A percentile compares a stretch with the other conserved stretches of the same genome.
Conservation (phyloP, 2,329 filamentous ascomycete genomes). For the Cadophora gregata region DNA sequence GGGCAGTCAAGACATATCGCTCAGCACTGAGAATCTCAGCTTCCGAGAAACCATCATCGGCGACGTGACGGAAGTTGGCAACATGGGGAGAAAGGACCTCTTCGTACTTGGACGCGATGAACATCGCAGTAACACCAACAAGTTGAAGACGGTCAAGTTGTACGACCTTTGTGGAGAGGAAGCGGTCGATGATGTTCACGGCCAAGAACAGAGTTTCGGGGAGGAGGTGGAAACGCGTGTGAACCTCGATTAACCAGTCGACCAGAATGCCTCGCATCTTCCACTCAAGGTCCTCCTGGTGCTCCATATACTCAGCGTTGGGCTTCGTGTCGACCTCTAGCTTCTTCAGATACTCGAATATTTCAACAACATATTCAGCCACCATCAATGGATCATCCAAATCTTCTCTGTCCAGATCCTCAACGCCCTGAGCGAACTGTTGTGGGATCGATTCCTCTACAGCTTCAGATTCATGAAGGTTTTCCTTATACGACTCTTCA, state of each 20-base stretch:
- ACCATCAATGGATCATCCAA: constrained; percentile 96
- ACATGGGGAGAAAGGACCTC: constrained; percentile 97
- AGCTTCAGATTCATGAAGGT: constrained; percentile 43
- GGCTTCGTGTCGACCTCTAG: constrained; percentile 82
- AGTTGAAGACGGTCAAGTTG: constrained; percentile 95
- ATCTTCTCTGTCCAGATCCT: constrained; percentile 85
- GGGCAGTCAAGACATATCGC: constrained; percentile 86
- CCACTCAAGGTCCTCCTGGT: constrained; percentile 96
- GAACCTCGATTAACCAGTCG: constrained; percentile 98
- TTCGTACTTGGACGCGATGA: constrained; percentile 98
- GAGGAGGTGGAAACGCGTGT: constrained; percentile 93
- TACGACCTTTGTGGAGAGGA: constrained; percentile 93
- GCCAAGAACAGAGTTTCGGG: constrained; percentile 96
- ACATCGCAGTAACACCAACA: constrained; percentile 98
- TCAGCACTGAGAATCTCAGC: constrained; percentile 97
- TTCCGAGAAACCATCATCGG: constrained; percentile 95
- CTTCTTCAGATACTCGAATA: constrained; percentile 93
- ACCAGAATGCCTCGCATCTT: constrained; percentile 97
- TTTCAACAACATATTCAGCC: constrained; percentile 94
- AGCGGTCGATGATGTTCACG: constrained; percentile 98
- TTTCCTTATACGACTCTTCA: constrained; percentile 46
- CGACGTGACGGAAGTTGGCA: constrained; percentile 94
- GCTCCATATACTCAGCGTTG: constrained; percentile 93
- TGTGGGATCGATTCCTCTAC: constrained; percentile 40
- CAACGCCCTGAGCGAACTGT: constrained; percentile 50